These are phyloP conservation scores for Kodamaea leandrae DNA, from an alignment of 805 yeast genomes.

Conservation along the genomic window DNA sequence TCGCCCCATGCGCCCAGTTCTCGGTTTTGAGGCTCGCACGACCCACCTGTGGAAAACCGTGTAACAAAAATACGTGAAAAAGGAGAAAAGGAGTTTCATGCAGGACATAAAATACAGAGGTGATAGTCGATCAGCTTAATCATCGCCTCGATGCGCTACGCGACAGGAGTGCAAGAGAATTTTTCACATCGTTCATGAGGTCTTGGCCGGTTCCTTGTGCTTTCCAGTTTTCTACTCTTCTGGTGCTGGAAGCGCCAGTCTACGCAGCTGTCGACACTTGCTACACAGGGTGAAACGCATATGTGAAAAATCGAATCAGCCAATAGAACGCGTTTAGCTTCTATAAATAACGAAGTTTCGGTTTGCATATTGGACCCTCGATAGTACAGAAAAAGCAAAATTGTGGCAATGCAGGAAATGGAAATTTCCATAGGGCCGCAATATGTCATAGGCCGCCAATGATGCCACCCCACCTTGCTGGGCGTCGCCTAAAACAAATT, in stretches of 20 bases:
- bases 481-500: no score
- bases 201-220: no score
- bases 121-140: neutral
- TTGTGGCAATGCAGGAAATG: neutral
- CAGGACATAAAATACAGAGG: constrained; percentile 4
- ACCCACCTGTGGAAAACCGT: neutral
- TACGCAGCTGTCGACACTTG: no score
- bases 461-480: no score
- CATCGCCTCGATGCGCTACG: neutral
- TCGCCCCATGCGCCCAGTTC: constrained; percentile 7
- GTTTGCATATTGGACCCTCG: neutral
- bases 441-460: neutral
- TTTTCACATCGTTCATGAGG: no score
- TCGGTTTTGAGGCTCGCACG: constrained; percentile 4
- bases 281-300: neutral
- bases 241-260: no score
- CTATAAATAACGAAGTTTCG: constrained; percentile 2
- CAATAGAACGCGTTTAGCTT: neutral
- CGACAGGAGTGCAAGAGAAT: no score
- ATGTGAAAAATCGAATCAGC: neutral
- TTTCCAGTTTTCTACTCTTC: no score
- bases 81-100: neutral
- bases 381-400: neutral
- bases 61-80: constrained; percentile 1
- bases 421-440: neutral